These are phyloP conservation scores for Phaeolepiota aurea DNA, from an alignment of 768 basidiomycete species.

Conservation along the genomic window DNA sequence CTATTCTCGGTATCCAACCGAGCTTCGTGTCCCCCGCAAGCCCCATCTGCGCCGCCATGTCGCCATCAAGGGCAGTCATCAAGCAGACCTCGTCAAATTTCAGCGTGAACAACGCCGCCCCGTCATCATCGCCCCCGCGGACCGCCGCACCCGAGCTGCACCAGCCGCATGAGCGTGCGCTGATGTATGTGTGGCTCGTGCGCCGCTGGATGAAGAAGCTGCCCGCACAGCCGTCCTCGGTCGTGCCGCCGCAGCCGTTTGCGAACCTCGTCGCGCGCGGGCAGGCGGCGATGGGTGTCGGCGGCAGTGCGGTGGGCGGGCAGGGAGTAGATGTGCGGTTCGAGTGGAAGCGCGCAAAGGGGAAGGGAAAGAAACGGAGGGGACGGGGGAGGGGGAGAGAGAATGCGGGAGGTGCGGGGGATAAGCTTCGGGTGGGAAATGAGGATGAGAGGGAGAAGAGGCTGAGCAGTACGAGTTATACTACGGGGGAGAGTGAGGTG, in stretches of 20 bases:
- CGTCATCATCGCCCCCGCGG: not conserved
- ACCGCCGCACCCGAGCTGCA: not conserved
- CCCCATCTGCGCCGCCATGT: slow-evolving; percentile 14
- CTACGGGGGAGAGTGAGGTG: slow-evolving; percentile 12
- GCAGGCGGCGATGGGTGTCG: slow-evolving; percentile 6
- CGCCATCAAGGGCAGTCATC: slow-evolving; percentile 9
- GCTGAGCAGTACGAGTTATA: slow-evolving; percentile 26
- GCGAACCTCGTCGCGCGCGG: slow-evolving; percentile 3
- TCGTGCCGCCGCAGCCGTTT: slow-evolving; percentile 5
- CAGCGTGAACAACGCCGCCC: not conserved
- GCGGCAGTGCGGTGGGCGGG: slow-evolving; percentile 14
- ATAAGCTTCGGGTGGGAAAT: slow-evolving; percentile 4
- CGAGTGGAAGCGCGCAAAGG: slow-evolving; percentile 65
- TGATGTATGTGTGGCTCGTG: slow-evolving; percentile 72
- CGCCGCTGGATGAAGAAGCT: slow-evolving; percentile 64
- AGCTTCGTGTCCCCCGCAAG: slow-evolving; percentile 40
- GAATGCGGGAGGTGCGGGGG: slow-evolving; percentile 2
- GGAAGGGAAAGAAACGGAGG: slow-evolving; percentile 16
- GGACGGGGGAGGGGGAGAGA: slow-evolving; percentile 11
- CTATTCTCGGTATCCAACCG: slow-evolving; percentile 61
- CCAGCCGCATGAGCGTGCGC: slow-evolving; percentile 19
- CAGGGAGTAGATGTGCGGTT: slow-evolving; percentile 61
- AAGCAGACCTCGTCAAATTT: slow-evolving; percentile 2
- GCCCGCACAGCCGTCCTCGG: slow-evolving; percentile 34
- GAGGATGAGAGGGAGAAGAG: slow-evolving; percentile 14